Conservation (phyloP, 805 yeast species). For the Ogataea populi-albae region DNA sequence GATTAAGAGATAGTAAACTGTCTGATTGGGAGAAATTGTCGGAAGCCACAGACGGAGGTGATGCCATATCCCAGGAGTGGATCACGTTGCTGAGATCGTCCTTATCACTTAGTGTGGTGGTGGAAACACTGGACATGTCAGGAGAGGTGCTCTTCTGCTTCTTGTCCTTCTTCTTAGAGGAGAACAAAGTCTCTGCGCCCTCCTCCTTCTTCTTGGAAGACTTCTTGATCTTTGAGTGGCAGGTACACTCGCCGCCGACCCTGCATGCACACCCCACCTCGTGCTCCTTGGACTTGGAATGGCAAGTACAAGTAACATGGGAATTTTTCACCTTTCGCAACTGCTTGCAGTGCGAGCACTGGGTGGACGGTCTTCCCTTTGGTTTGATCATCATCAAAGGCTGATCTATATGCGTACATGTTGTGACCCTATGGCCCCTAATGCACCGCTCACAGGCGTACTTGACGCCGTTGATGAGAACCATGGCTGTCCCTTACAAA, state of each 20-base stretch:
- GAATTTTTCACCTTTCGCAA: slow-evolving; percentile 63
- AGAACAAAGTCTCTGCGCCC: background rate
- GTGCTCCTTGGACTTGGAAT: slow-evolving; percentile 39
- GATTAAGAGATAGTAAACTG: slow-evolving; percentile 22
- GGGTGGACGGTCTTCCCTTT: slow-evolving; percentile 93
- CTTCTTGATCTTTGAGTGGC: slow-evolving; percentile 28
- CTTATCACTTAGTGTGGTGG: slow-evolving; percentile 6
- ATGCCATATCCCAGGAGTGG: slow-evolving; percentile 31
- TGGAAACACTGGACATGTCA: slow-evolving; percentile 1
- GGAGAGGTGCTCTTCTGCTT: slow-evolving; percentile 1
- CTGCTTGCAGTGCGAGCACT: slow-evolving; percentile 82
- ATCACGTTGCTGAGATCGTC: slow-evolving; percentile 16
- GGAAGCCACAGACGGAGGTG: slow-evolving; percentile 21
- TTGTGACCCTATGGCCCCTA: slow-evolving; percentile 92
- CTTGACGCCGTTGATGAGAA: slow-evolving; percentile 84
- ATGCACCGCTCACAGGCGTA: slow-evolving; percentile 96
- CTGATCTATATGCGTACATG: slow-evolving; percentile 89
- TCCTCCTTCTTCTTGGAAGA: slow-evolving; percentile 18
- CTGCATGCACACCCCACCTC: slow-evolving; percentile 32
- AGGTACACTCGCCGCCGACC: slow-evolving; percentile 32
- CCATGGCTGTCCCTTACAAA: slow-evolving; percentile 67
- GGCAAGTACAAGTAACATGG: slow-evolving; percentile 72
- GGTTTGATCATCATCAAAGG: slow-evolving; percentile 92
- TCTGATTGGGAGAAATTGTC: slow-evolving; percentile 19
- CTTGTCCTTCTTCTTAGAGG: slow-evolving; percentile 2